Conservation (phyloP, 2,329 filamentous ascomycete genomes). For the Exophiala viscosa region DNA sequence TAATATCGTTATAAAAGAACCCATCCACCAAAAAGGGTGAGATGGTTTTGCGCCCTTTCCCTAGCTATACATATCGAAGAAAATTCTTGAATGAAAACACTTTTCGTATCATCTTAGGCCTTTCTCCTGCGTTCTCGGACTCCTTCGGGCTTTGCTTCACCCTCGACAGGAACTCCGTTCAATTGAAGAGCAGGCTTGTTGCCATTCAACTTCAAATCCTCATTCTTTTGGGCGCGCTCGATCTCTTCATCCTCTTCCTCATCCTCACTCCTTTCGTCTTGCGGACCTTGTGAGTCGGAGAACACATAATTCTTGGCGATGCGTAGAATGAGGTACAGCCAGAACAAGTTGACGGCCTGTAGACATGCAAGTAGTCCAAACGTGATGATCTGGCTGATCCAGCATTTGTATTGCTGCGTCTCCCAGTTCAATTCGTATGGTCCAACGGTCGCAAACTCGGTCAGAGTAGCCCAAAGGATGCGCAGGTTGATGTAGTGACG, state of each 20-base stretch:
- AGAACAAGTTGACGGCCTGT: constrained; percentile 35
- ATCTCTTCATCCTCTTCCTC: constrained; percentile 42
- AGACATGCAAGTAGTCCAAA: constrained; percentile 33
- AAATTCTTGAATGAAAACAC: not conserved
- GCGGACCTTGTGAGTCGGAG: constrained; percentile 29
- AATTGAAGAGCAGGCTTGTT: constrained; percentile 32
- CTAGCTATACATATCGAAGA: not conserved
- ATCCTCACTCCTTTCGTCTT: constrained; percentile 45
- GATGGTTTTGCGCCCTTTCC: not conserved
- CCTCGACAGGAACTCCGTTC: constrained; percentile 38
- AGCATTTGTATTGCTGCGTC: constrained; percentile 36
- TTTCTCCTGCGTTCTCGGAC: constrained; percentile 30
- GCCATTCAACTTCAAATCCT: constrained; percentile 9
- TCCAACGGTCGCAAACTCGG: constrained; percentile 35
- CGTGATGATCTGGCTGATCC: constrained; percentile 33
- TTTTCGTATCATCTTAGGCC: not conserved
- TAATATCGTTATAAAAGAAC: too few species aligned
- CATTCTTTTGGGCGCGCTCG: constrained; percentile 1
- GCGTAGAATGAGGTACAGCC: constrained; percentile 33
- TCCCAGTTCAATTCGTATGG: constrained; percentile 37
- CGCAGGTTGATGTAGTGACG: constrained; percentile 61
- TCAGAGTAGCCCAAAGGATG: constrained; percentile 34
- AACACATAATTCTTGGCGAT: constrained; percentile 32
- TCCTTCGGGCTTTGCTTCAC: constrained; percentile 28
- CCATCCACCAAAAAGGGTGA: too few species aligned